Evolutionary conservation across 352 stramenopile genomes (phyloP), one percentile per base, ranked within the genome.

Genomic region (Halophytophthora polymorphica): DNA sequence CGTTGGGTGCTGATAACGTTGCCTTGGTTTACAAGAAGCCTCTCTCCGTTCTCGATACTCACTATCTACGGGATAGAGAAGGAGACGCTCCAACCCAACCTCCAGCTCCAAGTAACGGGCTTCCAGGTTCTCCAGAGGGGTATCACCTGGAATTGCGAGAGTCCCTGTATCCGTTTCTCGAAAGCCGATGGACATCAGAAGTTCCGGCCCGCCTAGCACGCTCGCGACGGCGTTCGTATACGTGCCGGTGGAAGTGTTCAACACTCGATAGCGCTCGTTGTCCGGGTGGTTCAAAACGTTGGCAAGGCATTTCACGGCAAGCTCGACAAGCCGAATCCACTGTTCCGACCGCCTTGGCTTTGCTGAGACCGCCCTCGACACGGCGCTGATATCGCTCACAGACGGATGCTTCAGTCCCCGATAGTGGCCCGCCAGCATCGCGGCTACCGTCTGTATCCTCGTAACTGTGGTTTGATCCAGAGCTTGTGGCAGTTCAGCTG

Each of bases 261-360:
- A 28, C 33, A 82, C 61, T 15, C 78, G 62, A 29, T 78, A 90
- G 17, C 73, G 56, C 33, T 66, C 43, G 23, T 80, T 70, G 0
- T 76, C 53, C 0, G 77, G 66, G 13, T 88, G 52, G n/a, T 42
- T 64, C 7, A 83, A 29, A 19, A 90, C 67, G 39, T 88, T 88
- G 1, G 57, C 35, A 6, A 90, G 33, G 28, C 79, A 90, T 18
- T 81, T 66, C 0, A 69, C 22, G 1, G 49, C 66, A 0, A 90
- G 31, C 39, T 86, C 67, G 14, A 80, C 45, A 2, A 83, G 59
- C 8, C 64, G 58, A 4, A 50, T 51, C 76, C 75, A 87, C 0
- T 44, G 53, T 12, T 47, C 36, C 0, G 45, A 48, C 2, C 49
- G 59, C 14, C 42, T 36, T 33, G 60, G 53, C 3, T 50, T 14